Evolutionary conservation across 306 rosid genomes (phyloP).

Genomic region (Dicorynia guianensis): DNA sequence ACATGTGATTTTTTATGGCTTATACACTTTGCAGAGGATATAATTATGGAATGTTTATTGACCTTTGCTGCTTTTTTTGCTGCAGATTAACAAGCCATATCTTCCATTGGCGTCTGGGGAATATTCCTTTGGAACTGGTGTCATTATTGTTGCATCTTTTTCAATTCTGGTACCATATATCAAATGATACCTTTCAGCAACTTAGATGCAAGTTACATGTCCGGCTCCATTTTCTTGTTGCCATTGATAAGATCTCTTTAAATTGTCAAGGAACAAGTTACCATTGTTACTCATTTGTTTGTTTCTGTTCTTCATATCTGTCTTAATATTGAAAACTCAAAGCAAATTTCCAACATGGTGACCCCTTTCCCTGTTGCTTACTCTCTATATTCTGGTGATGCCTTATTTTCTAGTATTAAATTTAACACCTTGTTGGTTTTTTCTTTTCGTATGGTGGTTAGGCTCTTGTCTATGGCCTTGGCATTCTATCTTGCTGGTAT

Average conservation of each 20-base stretch:
- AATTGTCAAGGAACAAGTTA: background rate
- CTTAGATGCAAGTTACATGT: background rate
- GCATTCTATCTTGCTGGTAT: background rate
- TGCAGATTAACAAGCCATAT: conserved; percentile 96
- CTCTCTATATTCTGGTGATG: background rate
- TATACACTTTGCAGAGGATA: conserved; percentile 10
- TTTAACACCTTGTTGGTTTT: background rate
- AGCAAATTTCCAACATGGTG: background rate
- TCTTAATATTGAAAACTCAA: background rate
- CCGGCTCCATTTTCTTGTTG: conserved; percentile 6
- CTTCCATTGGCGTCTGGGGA: conserved; percentile 99
- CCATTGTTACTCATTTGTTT: background rate
- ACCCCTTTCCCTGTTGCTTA: background rate
- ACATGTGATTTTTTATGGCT: conserved; percentile 12
- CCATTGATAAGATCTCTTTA: background rate
- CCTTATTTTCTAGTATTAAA: background rate
- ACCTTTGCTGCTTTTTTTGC: conserved; percentile 31
- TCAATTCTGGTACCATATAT: conserved; percentile 67
- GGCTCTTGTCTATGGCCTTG: background rate
- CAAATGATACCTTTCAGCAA: conserved; percentile 16
- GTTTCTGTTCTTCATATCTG: background rate
- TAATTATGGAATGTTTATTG: conserved; percentile 31
- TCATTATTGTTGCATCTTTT: conserved; percentile 68
- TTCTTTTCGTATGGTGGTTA: background rate
- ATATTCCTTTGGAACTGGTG: conserved; percentile 81